Conservation (phyloP, 805 yeast genomes). For the Metschnikowia anglica region DNA sequence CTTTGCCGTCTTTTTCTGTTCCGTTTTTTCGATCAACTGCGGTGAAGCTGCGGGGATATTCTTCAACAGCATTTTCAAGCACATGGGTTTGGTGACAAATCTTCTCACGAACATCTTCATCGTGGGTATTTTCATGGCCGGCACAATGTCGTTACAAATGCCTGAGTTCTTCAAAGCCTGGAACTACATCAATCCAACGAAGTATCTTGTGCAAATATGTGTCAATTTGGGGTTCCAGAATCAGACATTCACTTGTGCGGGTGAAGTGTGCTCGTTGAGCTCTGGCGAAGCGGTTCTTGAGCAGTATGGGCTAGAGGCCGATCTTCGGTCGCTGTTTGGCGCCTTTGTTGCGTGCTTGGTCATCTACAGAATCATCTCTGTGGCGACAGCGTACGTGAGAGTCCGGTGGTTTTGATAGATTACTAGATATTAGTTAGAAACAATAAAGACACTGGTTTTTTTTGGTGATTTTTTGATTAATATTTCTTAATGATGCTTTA, state of each 20-base stretch:
- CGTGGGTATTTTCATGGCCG: constrained; percentile 80
- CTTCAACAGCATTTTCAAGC: constrained; percentile 68
- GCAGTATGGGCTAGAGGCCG: constrained; percentile 45
- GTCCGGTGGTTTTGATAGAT: constrained; percentile 24
- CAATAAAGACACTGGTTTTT: not conserved
- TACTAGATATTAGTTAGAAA: not conserved
- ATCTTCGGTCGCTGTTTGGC: constrained; percentile 38
- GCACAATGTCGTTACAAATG: constrained; percentile 77
- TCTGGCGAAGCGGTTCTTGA: constrained; percentile 58
- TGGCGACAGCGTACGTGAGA: constrained; percentile 25
- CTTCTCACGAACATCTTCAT: constrained; percentile 64
- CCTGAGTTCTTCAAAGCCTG: constrained; percentile 64
- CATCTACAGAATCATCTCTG: constrained; percentile 42
- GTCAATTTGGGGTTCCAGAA: constrained; percentile 58
- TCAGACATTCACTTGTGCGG: constrained; percentile 51
- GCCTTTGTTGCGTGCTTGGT: constrained; percentile 40
- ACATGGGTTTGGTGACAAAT: constrained; percentile 80
- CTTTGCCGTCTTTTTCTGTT: constrained; percentile 58
- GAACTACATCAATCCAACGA: constrained; percentile 76
- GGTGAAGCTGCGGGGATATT: constrained; percentile 86
- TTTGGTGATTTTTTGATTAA: too few species aligned
- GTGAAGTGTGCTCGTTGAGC: constrained; percentile 45
- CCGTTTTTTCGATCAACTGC: constrained; percentile 58
- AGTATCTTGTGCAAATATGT: constrained; percentile 62
- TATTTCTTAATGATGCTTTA: too few species aligned